phyloP scores from a whole-genome alignment of 1,284 basidiomycete genomes.

The Apiotrichum laibachii region DNA sequence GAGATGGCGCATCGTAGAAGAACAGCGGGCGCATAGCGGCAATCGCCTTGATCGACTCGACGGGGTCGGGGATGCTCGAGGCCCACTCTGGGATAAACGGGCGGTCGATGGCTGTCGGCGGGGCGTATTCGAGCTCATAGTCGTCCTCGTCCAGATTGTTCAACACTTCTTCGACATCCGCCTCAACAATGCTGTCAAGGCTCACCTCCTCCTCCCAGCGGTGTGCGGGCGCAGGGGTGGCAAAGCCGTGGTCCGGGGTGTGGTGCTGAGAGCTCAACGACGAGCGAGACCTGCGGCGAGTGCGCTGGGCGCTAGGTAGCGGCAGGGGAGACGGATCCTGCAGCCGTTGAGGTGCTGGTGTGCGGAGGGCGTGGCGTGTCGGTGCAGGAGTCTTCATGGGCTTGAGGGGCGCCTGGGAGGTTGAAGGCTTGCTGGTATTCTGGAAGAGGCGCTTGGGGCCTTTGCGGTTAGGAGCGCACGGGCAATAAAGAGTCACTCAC shows the following conservation, averaged over 20 bases:
- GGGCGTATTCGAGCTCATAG: conserved; percentile 21
- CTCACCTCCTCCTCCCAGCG: conserved; percentile 43
- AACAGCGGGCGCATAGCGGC: conserved; percentile 14
- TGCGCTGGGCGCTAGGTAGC: conserved; percentile 39
- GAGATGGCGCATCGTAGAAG: not conserved
- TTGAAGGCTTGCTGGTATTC: conserved; percentile 5
- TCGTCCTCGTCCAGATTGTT: not conserved
- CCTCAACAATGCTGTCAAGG: conserved; percentile 37
- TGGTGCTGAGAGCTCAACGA: conserved; percentile 11
- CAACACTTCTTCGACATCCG: conserved; percentile 12
- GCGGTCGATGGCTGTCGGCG: conserved; percentile 8
- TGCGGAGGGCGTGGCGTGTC: conserved; percentile 11
- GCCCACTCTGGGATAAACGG: conserved; percentile 21
- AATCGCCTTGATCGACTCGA: conserved; percentile 15
- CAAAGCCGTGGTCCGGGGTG: not conserved
- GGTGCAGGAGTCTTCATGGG: conserved; percentile 14
- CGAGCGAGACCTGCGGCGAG: conserved; percentile 24
- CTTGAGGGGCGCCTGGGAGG: conserved; percentile 5
- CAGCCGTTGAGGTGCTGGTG: conserved; percentile 10
- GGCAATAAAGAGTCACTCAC: not conserved
- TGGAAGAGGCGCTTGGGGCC: conserved; percentile 24
- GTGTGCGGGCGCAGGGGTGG: not conserved
- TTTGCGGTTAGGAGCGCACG: not conserved
- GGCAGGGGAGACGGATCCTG: conserved; percentile 31
- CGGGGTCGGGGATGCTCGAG: conserved; percentile 12